Base-by-base conservation (phyloP, 768 basidiomycete species). In the Leccinum arenicola region DNA sequence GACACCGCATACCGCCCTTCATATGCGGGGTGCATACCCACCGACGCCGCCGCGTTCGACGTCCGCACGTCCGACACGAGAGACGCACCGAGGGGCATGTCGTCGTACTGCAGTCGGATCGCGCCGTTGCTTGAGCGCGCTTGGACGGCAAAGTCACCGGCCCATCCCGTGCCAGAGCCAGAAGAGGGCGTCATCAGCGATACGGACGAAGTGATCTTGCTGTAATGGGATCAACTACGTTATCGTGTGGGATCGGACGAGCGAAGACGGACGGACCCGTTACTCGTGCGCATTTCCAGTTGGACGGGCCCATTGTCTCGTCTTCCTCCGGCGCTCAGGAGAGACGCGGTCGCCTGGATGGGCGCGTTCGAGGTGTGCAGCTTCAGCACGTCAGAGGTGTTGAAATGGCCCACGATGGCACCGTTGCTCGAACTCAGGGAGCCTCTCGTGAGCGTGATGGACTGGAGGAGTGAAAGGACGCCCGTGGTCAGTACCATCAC, bases 381-480 rank as follows among this genome's bases (percentile, higher is more conserved):
- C 1, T 54, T 52, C 5, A 81, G 57, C 0, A 60, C 45, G 3
- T 63, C 45, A 0, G 73, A 69, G 0, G 72, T 58, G 57, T 72
- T 77, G 63, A 77, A 77, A n/a, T 69, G 68, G 21, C 80, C 80
- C 3, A 17, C 23, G 58, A 81, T 78, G 1, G 61, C 50, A 2
- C 68, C 70, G 23, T 81, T 78, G 9, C 59, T 66, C 27, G 79
- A 68, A 3, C 31, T 58, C 31, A 77, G 19, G 2, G 52, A 36
- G 0, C 64, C 70, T 17, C 50, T 45, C 1, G 66, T 55, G 4
- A 71, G 65, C 15, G 69, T 63, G 15, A 78, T 47, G 7, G 75
- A 71, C 79, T 81, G 17, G 38, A 17, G 17, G 15, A 17, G 2
- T 1, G 14, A 15, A 40, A 40, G 38, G 38, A 17, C 17, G 8